These are phyloP conservation scores for Candolleomyces eurysporus DNA, from an alignment of 768 basidiomycete species.

Conservation along the genomic window DNA sequence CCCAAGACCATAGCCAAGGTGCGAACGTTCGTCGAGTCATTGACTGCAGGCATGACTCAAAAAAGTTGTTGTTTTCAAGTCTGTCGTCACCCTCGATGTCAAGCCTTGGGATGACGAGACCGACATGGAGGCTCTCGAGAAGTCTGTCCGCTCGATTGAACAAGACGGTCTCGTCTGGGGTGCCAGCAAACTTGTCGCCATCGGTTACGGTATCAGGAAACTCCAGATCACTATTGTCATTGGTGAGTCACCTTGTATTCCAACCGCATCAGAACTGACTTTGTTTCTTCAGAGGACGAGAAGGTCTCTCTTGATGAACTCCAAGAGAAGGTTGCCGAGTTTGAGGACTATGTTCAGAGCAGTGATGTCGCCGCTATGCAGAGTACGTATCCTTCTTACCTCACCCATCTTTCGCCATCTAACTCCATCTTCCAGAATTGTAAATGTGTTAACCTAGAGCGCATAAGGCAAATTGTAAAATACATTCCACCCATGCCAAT, in stretches of 20 bases:
- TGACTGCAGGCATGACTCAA: not conserved
- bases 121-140: slow-evolving; percentile 88
- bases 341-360: slow-evolving; percentile 90
- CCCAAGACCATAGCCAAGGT: slow-evolving; percentile 89
- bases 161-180: slow-evolving; percentile 96
- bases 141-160: slow-evolving; percentile 80
- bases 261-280: not conserved
- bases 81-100: slow-evolving; percentile 95
- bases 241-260: slow-evolving; percentile 34
- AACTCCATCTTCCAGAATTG: slow-evolving; percentile 10
- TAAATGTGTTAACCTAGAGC: slow-evolving; percentile 2
- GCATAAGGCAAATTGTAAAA: slow-evolving; percentile 4
- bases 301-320: slow-evolving; percentile 90
- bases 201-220: slow-evolving; percentile 92
- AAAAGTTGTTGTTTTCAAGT: slow-evolving; percentile 44
- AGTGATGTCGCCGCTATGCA: slow-evolving; percentile 93
- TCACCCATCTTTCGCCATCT: not conserved
- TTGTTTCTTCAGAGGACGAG: slow-evolving; percentile 74
- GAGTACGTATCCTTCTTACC: slow-evolving; percentile 46
- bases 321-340: slow-evolving; percentile 84
- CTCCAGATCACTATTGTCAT: slow-evolving; percentile 71
- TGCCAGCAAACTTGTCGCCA: slow-evolving; percentile 84
- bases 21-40: slow-evolving; percentile 14
- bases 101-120: slow-evolving; percentile 99
- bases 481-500: not conserved